A percentile compares a stretch with the other conserved stretches of the same genome.
phyloP scores from a whole-genome alignment of 768 basidiomycete species.

The Rhodotorula taiwanensis region DNA sequence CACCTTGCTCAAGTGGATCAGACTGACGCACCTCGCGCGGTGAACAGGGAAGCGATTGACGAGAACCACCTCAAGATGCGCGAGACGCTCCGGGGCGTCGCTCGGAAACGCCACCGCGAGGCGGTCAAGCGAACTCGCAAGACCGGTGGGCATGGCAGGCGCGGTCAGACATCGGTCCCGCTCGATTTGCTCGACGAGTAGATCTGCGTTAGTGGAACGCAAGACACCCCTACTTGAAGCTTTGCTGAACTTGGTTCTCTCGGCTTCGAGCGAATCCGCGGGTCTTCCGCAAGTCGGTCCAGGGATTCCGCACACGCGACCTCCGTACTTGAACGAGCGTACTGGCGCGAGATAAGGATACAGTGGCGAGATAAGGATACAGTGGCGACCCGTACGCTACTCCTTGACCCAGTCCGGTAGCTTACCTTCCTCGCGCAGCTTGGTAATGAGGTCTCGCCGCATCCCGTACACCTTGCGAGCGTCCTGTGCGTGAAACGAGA shows the following conservation, averaged over 20 bases:
- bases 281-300: no score
- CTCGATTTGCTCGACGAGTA: conserved; percentile 14
- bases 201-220: not conserved
- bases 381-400: no score
- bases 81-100: conserved; percentile 22
- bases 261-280: no score
- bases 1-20: not conserved
- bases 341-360: no score
- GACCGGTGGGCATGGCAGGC: not conserved
- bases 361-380: no score
- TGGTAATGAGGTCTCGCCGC: conserved; percentile 10
- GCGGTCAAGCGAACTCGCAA: conserved; percentile 31
- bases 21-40: no score
- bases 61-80: conserved; percentile 26
- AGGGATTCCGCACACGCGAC: no score
- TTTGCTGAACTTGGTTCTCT: no score
- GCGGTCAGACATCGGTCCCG: not conserved
- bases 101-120: conserved; percentile 33
- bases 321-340: no score
- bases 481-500: conserved; percentile 13
- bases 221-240: no score
- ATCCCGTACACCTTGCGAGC: conserved; percentile 30
- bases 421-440: not conserved
- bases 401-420: conserved; percentile 11
- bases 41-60: conserved; percentile 27